Conservation (phyloP, 306 rosid genomes). For the Fragaria nilgerrensis region DNA sequence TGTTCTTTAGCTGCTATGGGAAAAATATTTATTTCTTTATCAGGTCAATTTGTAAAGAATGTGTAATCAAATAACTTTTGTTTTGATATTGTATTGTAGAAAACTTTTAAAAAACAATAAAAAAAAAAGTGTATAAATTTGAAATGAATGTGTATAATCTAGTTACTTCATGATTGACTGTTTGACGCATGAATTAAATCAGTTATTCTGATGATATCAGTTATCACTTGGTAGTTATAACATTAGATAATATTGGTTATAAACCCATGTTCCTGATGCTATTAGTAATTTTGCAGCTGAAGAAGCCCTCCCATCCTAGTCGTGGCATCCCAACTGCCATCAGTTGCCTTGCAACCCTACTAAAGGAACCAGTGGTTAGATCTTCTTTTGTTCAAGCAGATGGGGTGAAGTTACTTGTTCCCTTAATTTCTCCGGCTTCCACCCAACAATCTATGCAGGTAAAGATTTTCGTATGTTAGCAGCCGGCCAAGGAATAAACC, state of each 20-base stretch:
- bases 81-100: neutral
- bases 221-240: neutral
- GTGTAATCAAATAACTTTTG: neutral
- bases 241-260: neutral
- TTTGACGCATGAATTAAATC: neutral
- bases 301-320: slow-evolving; percentile 84
- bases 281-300: slow-evolving; percentile 55
- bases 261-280: slow-evolving; percentile 4
- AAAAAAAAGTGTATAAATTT: neutral
- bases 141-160: neutral
- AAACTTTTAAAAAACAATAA: neutral
- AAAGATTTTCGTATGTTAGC: slow-evolving; percentile 24
- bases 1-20: neutral
- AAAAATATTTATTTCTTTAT: neutral
- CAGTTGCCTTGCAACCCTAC: slow-evolving; percentile 79
- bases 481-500: slow-evolving; percentile 10
- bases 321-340: slow-evolving; percentile 77
- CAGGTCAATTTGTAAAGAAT: neutral
- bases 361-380: slow-evolving; percentile 88
- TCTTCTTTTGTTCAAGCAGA: slow-evolving; percentile 85
- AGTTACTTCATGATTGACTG: neutral
- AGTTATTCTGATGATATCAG: neutral
- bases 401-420: slow-evolving; percentile 89
- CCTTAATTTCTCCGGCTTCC: slow-evolving; percentile 91
- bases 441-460: slow-evolving; percentile 98